Base-by-base conservation (phyloP, 2,329 filamentous ascomycete species). In the Cadophora malorum region DNA sequence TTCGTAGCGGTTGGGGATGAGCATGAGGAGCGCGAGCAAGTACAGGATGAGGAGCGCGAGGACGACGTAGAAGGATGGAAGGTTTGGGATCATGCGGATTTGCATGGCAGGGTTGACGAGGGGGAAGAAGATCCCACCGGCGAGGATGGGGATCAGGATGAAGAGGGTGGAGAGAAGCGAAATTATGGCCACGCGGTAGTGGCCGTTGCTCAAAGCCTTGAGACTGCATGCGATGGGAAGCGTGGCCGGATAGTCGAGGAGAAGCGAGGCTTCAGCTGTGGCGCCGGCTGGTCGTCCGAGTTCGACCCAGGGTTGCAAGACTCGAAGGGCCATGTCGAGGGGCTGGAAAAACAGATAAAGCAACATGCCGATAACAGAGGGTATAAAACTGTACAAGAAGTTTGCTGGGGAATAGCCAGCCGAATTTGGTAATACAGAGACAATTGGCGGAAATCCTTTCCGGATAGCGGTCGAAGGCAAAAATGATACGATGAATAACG, bases 361-460 rank as follows among this genome's bases (percentile, higher is more conserved):
- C 19, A 91, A 72, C 74, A 89, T 86, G 4, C 89, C 92, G 33
- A 94, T 76, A 0, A 91, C 73, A 2, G 90, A 87, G 0, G 92
- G 91, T 25, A 94, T 66, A 79, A 94, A 93, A 69, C 87, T 88
- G 82, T 94, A 97, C 62, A 97, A 81, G 80, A 97, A 97, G 79
- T 97, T 93, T 61, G 93, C 92, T 0, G 92, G 83, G 0, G 93
- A 96, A 79, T 96, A 97, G 21, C 91, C 92, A 31, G 82, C 82
- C 0, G 80, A 75, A 3, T 85, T 81, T 0, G 92, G 88, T 2
- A 83, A 81, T 0, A 90, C 88, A 10, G 83, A 81, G 0, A 97
- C 81, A 7, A 84, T 81, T 2, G 94, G 93, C 7, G 84, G 78
- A 78, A 97, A 97, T 9, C 94, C 94, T 8, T 83, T 78, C 47